phyloP scores from a whole-genome alignment of 257 asterid genomes.

The Ilex aquifolium region DNA sequence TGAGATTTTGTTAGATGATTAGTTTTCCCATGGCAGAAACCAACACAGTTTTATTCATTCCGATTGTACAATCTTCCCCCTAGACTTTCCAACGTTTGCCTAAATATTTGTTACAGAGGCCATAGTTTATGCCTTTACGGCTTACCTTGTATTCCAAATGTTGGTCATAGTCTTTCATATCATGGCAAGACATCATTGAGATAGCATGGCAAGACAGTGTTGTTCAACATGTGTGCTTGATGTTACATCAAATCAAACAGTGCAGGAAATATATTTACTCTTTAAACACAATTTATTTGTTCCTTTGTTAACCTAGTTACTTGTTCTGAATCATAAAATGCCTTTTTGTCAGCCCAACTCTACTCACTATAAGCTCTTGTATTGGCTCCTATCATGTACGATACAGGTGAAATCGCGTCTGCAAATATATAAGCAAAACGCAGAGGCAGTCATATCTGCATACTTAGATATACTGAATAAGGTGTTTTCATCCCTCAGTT shows the following conservation, averaged over 20 bases:
- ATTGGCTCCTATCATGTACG: neutral
- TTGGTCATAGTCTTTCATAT: neutral
- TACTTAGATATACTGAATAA: conserved; percentile 47
- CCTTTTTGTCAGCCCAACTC: too few species aligned
- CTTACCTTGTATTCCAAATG: too few species aligned
- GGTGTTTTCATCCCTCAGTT: conserved; percentile 33
- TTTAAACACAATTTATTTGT: too few species aligned
- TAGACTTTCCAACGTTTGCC: too few species aligned
- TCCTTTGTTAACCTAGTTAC: too few species aligned
- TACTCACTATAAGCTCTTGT: too few species aligned
- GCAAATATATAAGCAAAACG: conserved; percentile 73
- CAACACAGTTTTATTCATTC: neutral
- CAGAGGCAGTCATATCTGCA: conserved; percentile 56
- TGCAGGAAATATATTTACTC: too few species aligned
- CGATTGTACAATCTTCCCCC: neutral
- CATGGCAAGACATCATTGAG: neutral
- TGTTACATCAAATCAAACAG: too few species aligned
- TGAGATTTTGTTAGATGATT: too few species aligned
- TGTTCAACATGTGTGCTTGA: neutral
- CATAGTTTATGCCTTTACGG: too few species aligned
- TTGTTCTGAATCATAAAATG: too few species aligned
- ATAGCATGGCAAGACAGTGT: neutral
- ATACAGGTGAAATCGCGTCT: conserved; percentile 77
- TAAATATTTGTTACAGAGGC: too few species aligned
- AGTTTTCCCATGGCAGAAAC: neutral